Evolutionary conservation across 345 rosid species (phyloP), one percentile per base, ranked within the genome.

Genomic region (Raphanus sativus): DNA sequence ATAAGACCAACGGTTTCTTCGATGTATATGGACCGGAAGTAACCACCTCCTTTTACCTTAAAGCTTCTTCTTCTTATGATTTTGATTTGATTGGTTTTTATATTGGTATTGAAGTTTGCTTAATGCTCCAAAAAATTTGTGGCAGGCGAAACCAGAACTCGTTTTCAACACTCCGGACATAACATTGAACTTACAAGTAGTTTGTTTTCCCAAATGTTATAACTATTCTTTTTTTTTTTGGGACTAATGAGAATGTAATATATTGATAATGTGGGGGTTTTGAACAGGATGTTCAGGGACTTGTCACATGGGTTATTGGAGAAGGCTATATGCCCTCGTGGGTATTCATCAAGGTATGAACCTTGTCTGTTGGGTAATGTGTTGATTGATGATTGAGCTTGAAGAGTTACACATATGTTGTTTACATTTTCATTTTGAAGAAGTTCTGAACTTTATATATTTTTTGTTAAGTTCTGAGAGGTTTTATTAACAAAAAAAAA

Each of bases 241-340:
- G 59, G 21, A n/a, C 17, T 50, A 50, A 50, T 52, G 59, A 52
- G 25, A n/a, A 28, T 62, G 62, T 77, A 4, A 67, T 21, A 59
- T 33, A 75, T 36, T 70, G 26, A 80, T 56, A 56, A 16, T 84
- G 29, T 28, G 30, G 30, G 30, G 83, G 59, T 29, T 69, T 30
- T 78, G 71, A 50, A 50, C 78, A 92, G 99, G 99, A 95, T 64
- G 86, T 95, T 81, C 96, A 91, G 76, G 98, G 97, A 62, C 96
- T 95, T 83, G 92, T 95, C 28, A 89, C 96, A 12, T 95, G 98
- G 98, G 99, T 95, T 73, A 90, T 95, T 79, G 95, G 84, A 7
- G 94, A 95, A 69, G 99, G 98, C 15, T 85, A 70, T 76, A 92
- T 91, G 96, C 99, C 99, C 21, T 81, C 97, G 1, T 94, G 98